Base-by-base conservation (phyloP, 176 grass and related monocot species). In the Areca catechu region DNA sequence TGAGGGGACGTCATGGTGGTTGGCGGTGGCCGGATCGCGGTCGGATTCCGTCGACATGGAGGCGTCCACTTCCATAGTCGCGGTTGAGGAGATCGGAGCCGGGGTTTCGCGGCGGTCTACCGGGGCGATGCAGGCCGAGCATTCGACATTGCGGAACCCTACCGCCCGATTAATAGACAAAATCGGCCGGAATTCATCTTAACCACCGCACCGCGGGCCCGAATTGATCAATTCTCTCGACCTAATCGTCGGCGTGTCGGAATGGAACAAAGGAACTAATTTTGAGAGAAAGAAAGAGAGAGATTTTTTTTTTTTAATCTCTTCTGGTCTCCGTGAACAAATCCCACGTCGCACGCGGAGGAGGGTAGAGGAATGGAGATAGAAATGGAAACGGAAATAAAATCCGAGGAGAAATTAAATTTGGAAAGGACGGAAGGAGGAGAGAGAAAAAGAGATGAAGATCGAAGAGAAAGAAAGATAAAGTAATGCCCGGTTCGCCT, bases 11-110 rank as follows among this genome's bases (percentile, higher is more conserved):
- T 63, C 58, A 1, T 58, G 65, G 18, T 68, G 47, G 4, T 68
- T 72, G 4, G 59, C 66, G 4, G 75, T 68, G 43, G 66, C 19
- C 28, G 66, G 34, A 24, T 90, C 86, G 34, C 76, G 85, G 71
- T 90, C 84, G 43, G 91, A 79, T 58, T 90, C 86, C 6, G 83
- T 74, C 50, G 80, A 71, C 62, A 76, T 83, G 83, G 82, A 80
- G 61, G 80, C 80, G 71, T 96, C 91, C 53, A 96, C 71, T 65
- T 87, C 83, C 91, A 96, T 96, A 27, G 7, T 54, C 10, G n/a
- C n/a, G 3, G 17, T 16, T 1, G 19, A 2, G 20, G 10, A 20
- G 53, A 54, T 54, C 53, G 17, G 19, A 54, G 19, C 0, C 4
- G 20, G 19, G 19, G 5, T 19, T 18, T 9, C 53, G 53, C 7